A percentile compares a stretch with the other conserved stretches of the same genome.
phyloP scores from a whole-genome alignment of 1,284 basidiomycete genomes.

The Marasmius tenuissimus region DNA sequence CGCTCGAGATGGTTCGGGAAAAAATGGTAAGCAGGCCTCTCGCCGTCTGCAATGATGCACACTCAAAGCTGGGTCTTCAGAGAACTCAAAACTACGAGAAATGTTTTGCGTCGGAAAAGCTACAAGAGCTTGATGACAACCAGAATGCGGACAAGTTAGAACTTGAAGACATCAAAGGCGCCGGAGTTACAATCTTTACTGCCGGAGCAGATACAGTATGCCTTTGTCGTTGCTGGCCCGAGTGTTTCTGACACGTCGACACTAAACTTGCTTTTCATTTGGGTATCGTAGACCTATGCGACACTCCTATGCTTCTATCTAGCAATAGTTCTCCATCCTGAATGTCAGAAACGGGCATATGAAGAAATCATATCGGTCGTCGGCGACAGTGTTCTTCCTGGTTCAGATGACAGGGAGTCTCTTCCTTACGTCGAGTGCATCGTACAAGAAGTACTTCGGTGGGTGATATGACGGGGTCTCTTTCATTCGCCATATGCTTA shows the following conservation, averaged over 20 bases:
- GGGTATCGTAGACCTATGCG: constrained; percentile 3
- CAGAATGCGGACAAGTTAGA: background rate
- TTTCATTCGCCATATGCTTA: background rate
- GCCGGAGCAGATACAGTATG: background rate
- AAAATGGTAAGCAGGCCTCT: constrained; percentile 15
- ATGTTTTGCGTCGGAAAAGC: constrained; percentile 1
- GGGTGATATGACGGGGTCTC: background rate
- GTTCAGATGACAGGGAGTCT: background rate
- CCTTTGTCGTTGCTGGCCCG: background rate
- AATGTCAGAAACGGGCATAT: constrained; percentile 5
- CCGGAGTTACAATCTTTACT: background rate
- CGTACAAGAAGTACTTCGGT: constrained; percentile 9
- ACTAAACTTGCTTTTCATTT: background rate
- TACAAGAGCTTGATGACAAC: background rate
- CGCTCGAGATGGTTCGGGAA: constrained; percentile 11
- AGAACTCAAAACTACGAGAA: background rate
- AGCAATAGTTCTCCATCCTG: constrained; percentile 8
- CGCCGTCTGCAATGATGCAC: background rate
- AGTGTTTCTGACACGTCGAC: background rate
- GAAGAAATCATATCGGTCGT: constrained; percentile 6
- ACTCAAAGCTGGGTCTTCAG: background rate
- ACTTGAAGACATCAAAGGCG: constrained; percentile 6
- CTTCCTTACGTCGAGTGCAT: constrained; percentile 10
- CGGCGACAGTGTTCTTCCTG: constrained; percentile 2
- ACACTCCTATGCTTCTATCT: constrained; percentile 1